Evolutionary conservation across 73 alveolate species (phyloP).

Genomic region (Paramecium octaurelia): DNA sequence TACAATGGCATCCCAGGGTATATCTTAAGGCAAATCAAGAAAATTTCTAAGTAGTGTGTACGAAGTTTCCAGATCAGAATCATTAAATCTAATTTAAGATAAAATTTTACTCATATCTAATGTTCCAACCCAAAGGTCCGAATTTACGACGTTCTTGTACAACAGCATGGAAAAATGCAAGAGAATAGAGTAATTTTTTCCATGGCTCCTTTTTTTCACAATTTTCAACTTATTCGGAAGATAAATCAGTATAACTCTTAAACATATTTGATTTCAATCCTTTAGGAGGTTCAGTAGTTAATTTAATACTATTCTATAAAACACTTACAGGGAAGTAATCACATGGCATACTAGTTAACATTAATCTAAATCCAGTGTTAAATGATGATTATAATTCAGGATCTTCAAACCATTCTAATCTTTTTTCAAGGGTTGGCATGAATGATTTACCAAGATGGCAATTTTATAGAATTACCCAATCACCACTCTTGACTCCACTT

Average conservation of each 20-base stretch:
- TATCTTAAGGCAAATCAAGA: slow-evolving; percentile 90
- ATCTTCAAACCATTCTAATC: slow-evolving; percentile 75
- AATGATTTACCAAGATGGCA: slow-evolving; percentile 98
- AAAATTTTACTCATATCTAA: slow-evolving; percentile 81
- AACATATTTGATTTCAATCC: slow-evolving; percentile 80
- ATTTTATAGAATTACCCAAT: slow-evolving; percentile 98
- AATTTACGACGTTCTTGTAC: slow-evolving; percentile 96
- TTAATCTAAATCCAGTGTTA: slow-evolving; percentile 90
- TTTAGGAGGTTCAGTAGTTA: slow-evolving; percentile 96
- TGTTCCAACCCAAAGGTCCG: slow-evolving; percentile 98
- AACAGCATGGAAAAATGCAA: slow-evolving; percentile 98
- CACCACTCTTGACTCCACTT: slow-evolving; percentile 94
- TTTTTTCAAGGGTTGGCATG: slow-evolving; percentile 98
- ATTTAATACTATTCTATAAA: slow-evolving; percentile 90
- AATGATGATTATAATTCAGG: slow-evolving; percentile 35
- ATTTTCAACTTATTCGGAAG: slow-evolving; percentile 83
- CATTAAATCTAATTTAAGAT: slow-evolving; percentile 76
- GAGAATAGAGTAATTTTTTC: slow-evolving; percentile 81
- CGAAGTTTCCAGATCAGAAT: slow-evolving; percentile 94
- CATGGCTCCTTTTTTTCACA: slow-evolving; percentile 83
- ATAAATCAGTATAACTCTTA: slow-evolving; percentile 80
- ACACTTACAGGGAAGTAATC: slow-evolving; percentile 96
- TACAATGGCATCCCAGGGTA: slow-evolving; percentile 87
- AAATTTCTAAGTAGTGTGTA: slow-evolving; percentile 81
- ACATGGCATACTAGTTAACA: slow-evolving; percentile 98